phyloP scores from a whole-genome alignment of 75 land plant genomes.

The Chamaecyparis obtusa region DNA sequence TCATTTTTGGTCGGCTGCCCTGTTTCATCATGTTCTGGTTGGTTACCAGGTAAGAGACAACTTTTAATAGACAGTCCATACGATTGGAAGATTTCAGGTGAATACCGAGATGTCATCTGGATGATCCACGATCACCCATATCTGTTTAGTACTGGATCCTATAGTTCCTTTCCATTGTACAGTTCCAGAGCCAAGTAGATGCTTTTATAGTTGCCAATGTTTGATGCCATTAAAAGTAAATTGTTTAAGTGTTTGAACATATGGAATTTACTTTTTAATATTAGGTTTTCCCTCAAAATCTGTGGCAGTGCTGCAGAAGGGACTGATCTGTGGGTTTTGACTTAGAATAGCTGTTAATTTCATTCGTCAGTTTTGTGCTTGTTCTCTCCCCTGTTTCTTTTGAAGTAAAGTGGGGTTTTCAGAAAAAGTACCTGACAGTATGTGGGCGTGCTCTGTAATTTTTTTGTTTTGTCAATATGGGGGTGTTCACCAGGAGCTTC shows the following conservation, averaged over 20 bases:
- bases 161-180: neutral
- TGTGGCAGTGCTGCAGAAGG: neutral
- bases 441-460: slow-evolving; percentile 3
- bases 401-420: neutral
- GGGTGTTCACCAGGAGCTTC: neutral
- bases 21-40: neutral
- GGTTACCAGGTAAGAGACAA: neutral
- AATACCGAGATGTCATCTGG: neutral
- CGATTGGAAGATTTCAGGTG: neutral
- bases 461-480: neutral
- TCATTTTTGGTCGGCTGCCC: neutral
- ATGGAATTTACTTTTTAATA: neutral
- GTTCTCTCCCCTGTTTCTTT: neutral
- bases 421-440: neutral
- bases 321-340: neutral
- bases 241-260: neutral
- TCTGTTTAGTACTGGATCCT: neutral
- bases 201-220: neutral
- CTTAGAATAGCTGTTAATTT: neutral
- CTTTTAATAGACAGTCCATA: neutral
- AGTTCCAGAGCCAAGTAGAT: neutral
- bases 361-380: neutral
- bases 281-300: neutral
- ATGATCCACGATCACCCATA: neutral
- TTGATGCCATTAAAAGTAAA: neutral